phyloP scores from a whole-genome alignment of 2,329 filamentous ascomycete genomes.

The Stachybotrys chartarum region DNA sequence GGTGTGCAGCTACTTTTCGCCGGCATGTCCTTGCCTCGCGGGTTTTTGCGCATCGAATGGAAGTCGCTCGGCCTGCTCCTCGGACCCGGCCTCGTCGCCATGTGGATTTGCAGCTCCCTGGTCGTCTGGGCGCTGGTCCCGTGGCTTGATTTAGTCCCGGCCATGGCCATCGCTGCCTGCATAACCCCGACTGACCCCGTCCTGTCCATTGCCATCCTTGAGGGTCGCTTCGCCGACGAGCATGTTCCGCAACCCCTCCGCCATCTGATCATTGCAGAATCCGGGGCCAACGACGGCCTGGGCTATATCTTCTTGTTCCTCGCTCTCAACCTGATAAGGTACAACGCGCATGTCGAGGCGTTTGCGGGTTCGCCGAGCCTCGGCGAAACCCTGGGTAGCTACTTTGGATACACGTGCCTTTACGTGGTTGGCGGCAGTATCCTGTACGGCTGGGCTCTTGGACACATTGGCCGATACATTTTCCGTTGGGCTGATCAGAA shows the following conservation, averaged over 20 bases:
- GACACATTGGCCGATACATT: constrained; percentile 74
- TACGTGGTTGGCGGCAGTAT: constrained; percentile 78
- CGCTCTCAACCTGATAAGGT: constrained; percentile 77
- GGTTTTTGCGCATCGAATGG: constrained; percentile 75
- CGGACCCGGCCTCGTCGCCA: constrained; percentile 75
- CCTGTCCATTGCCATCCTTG: constrained; percentile 25
- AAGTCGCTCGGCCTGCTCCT: constrained; percentile 66
- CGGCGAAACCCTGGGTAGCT: constrained; percentile 63
- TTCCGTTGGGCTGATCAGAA: constrained; percentile 78
- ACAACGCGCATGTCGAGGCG: constrained; percentile 40
- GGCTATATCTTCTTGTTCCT: constrained; percentile 87
- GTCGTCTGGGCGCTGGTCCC: constrained; percentile 73
- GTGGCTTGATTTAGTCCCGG: constrained; percentile 64
- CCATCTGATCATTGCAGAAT: constrained; percentile 74
- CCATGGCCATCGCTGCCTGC: constrained; percentile 73
- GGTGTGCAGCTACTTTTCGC: constrained; percentile 87
- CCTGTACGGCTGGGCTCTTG: constrained; percentile 68
- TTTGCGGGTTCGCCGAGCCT: constrained; percentile 53
- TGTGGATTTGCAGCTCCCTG: constrained; percentile 81
- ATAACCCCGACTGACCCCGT: constrained; percentile 46
- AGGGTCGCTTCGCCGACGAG: constrained; percentile 87
- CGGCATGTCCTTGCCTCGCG: constrained; percentile 78
- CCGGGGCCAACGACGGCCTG: constrained; percentile 81
- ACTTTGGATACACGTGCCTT: constrained; percentile 80
- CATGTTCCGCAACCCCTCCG: constrained; percentile 79